These are phyloP conservation scores for Sporisorium iseilematis-ciliati DNA, from an alignment of 1,284 basidiomycete species.

Conservation along the genomic window DNA sequence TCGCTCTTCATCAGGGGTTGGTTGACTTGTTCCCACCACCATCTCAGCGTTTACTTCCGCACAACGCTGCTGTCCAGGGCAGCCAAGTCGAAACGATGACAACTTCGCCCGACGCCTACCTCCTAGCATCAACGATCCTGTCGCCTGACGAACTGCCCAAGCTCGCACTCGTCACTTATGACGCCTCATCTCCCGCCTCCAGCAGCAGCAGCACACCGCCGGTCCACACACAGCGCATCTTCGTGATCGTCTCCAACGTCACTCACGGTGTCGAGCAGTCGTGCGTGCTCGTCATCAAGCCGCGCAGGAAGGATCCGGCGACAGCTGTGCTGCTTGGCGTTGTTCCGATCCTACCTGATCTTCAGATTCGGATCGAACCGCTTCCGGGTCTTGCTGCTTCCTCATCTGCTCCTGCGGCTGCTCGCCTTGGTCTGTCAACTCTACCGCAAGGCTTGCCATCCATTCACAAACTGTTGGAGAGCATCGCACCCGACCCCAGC, in stretches of 20 bases:
- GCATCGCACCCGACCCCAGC: slow-evolving; percentile 18
- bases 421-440: slow-evolving; percentile 20
- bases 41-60: too few species aligned
- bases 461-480: slow-evolving; percentile 38
- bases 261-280: slow-evolving; percentile 38
- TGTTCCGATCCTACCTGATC: slow-evolving; percentile 44
- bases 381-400: slow-evolving; percentile 27
- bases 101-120: slow-evolving; percentile 38
- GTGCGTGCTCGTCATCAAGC: slow-evolving; percentile 46
- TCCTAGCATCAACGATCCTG: slow-evolving; percentile 47
- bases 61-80: too few species aligned
- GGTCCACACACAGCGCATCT: slow-evolving; percentile 39
- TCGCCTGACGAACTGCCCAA: slow-evolving; percentile 49
- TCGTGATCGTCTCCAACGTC: slow-evolving; percentile 52
- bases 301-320: slow-evolving; percentile 25
- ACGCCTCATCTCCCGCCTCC: slow-evolving; percentile 1
- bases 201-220: slow-evolving; percentile 2
- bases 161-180: slow-evolving; percentile 44
- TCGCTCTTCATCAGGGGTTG: too few species aligned
- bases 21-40: neutral
- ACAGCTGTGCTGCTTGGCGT: slow-evolving; percentile 31
- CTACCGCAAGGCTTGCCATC: slow-evolving; percentile 27
- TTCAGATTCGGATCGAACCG: slow-evolving; percentile 40
- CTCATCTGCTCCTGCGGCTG: slow-evolving; percentile 28
- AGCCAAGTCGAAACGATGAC: slow-evolving; percentile 13